Evolutionary conservation across 345 rosid genomes (phyloP), one percentile per base, ranked within the genome.

Genomic region (Leavenworthia alabamica): DNA sequence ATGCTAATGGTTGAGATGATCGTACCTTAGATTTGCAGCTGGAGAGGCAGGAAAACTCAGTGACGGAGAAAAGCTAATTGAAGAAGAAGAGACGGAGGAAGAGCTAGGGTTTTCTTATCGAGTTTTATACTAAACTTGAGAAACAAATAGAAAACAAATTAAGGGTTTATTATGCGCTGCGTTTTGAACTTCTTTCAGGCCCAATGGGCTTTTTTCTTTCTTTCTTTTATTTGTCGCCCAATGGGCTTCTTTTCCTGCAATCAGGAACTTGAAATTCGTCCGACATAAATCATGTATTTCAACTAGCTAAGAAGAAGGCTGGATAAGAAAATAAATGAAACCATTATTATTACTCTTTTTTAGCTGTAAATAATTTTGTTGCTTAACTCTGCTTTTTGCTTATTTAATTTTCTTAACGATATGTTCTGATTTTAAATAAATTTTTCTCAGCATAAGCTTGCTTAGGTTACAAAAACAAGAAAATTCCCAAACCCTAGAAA

Each of bases 271-370:
- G n/a, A n/a, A n/a, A n/a, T n/a, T n/a, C n/a, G n/a, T n/a, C n/a
- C n/a, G n/a, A n/a, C n/a, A n/a, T n/a, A n/a, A n/a, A n/a, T n/a
- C n/a, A n/a, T n/a, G n/a, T n/a, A n/a, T n/a, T n/a, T n/a, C n/a
- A n/a, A n/a, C n/a, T n/a, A 3, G 32, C 75, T 1, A 91, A 91
- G 77, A 85, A 42, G 9, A 88, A 88, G 71, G 75, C 75, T 27
- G 64, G 44, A 53, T 60, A 44, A 42, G 53, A 44, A 60, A 28
- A 15, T 4, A 13, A 82, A 3, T 3, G 6, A 20, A 27, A 39
- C 13, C 17, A 62, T 62, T 20, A 46, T 57, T 28, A 57, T 43
- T 41, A 15, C 26, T 39, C 20, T 40, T 67, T 20, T 20, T 20
- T 67, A 67, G 66, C 52, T 41, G 44, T 58, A 49, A 51, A 59